Base-by-base conservation (phyloP, 257 asterid genomes). In the Avicennia marina region DNA sequence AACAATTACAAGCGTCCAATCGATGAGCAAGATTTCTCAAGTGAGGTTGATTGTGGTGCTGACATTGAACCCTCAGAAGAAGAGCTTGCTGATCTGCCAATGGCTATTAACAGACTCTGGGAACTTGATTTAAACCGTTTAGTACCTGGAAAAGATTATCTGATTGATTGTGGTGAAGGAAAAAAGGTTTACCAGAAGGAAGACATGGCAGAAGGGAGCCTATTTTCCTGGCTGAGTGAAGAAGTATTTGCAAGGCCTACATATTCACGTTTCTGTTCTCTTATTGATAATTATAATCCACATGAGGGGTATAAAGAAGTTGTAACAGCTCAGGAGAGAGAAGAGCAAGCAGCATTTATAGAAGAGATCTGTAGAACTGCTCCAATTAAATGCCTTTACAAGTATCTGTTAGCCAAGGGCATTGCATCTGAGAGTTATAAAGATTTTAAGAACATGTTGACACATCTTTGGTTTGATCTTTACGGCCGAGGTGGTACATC, bases 321-420 rank as follows among this genome's bases (percentile, higher is more conserved):
- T 26, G 91, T 87, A 56, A 87, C 98, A 74, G 10, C 77, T 61
- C 53, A 87, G 71, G 98, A 87, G 79, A 81, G 58, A 72, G 86
- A 81, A 77, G 98, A 90, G 72, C 79, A 90, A 65, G 75, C 66
- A 46, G 95, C 95, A 36, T 90, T 90, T 68, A 71, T 90, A 2
- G 98, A 90, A 75, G 98, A 90, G 85, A 83, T 87, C 46, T 82
- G 96, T 69, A 76, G 96, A 72, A 90, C 95, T 53, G 96, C 95
- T 50, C 95, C 95, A 53, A 83, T 90, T 42, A 82, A 76, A 65
- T 90, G 85, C 75, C 89, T 90, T 50, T 79, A 82, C 74, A 85
- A 74, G 75, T 85, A 81, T 83, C 83, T 90, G 51, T 58, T 49
- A 21, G 77, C 80, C 19, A 87, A 83, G 79, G 75, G 90, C 44